Evolutionary conservation across 805 yeast genomes (phyloP).

Genomic region (Sugiyamaella mastotermitis): DNA sequence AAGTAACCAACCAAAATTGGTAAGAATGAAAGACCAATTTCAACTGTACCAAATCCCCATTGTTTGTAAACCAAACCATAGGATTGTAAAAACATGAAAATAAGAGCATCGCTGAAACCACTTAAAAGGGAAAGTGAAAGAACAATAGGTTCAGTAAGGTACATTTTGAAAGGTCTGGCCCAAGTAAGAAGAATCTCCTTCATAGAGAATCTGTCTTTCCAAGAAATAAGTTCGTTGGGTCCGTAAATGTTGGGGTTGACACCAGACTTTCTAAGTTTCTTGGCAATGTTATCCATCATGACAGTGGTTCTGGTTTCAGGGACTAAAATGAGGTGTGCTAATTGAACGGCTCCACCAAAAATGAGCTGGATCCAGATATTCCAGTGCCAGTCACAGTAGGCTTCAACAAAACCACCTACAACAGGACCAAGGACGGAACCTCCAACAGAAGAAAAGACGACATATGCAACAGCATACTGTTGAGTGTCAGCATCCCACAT

Average conservation of each 20-base stretch:
- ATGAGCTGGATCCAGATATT: constrained; percentile 29
- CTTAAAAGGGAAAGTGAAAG: constrained; percentile 35
- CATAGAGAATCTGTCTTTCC: constrained; percentile 18
- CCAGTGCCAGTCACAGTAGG: constrained; percentile 64
- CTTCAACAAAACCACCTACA: constrained; percentile 50
- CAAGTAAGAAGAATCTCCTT: constrained; percentile 30
- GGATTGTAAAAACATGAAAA: constrained; percentile 36
- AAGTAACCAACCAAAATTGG: constrained; percentile 34
- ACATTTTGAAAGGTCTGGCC: constrained; percentile 38
- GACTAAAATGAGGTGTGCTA: no score
- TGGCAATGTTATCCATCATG: no score
- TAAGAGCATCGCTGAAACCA: constrained; percentile 38
- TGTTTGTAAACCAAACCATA: constrained; percentile 31
- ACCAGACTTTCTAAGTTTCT: no score
- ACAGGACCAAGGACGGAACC: constrained; percentile 51
- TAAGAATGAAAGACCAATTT: constrained; percentile 31
- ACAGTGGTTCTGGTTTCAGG: no score
- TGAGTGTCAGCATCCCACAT: constrained; percentile 37
- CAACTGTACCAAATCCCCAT: constrained; percentile 32
- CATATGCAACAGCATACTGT: constrained; percentile 43
- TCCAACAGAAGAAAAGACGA: constrained; percentile 48
- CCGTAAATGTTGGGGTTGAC: no score
- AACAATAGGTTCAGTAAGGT: constrained; percentile 35
- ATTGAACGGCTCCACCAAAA: constrained; percentile 34
- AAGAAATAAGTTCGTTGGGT: no score